Percentiles rank a stretch among this genome's conserved stretches.
Evolutionary conservation across 2,329 filamentous ascomycete genomes (phyloP).

Genomic region (Ophiostoma pallidulum): DNA sequence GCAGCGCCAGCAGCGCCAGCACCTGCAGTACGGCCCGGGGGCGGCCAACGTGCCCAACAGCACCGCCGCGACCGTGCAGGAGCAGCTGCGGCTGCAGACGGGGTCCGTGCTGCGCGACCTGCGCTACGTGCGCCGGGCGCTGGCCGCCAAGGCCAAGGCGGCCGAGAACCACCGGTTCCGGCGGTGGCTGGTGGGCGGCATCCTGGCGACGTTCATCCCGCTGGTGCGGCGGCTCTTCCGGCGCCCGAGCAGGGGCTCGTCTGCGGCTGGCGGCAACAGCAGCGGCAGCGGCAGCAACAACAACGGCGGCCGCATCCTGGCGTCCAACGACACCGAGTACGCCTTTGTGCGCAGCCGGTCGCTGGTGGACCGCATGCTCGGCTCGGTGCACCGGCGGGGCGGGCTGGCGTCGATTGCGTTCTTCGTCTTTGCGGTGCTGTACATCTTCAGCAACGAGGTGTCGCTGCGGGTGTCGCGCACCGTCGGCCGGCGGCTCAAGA

Average conservation of each 20-base stretch:
- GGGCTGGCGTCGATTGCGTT: conserved; percentile 41
- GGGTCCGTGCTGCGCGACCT: conserved; percentile 36
- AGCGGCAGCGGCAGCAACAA: conserved; percentile 19
- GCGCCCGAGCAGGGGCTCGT: conserved; percentile 25
- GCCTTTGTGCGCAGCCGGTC: conserved; percentile 43
- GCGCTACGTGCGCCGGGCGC: conserved; percentile 33
- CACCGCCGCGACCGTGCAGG: conserved; percentile 30
- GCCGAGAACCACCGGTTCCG: conserved; percentile 43
- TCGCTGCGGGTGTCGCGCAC: conserved; percentile 45
- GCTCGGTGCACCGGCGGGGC: conserved; percentile 34
- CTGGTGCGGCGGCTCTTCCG: conserved; percentile 43
- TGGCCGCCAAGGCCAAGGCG: conserved; percentile 33
- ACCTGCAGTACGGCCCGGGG: conserved; percentile 17
- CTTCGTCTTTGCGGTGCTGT: conserved; percentile 47
- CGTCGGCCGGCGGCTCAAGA: conserved; percentile 39
- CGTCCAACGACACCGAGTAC: conserved; percentile 47
- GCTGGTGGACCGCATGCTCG: conserved; percentile 40
- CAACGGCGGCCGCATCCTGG: conserved; percentile 18
- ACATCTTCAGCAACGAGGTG: conserved; percentile 51
- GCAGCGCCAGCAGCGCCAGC: conserved; percentile 22
- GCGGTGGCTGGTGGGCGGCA: conserved; percentile 41
- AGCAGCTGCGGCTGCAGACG: conserved; percentile 34
- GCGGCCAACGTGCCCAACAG: conserved; percentile 21
- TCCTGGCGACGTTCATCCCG: conserved; percentile 44
- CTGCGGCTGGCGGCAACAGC: conserved; percentile 22